Evolutionary conservation across 441 rosid species (phyloP), one percentile per base, ranked within the genome.

Genomic region (Adansonia gregorii): DNA sequence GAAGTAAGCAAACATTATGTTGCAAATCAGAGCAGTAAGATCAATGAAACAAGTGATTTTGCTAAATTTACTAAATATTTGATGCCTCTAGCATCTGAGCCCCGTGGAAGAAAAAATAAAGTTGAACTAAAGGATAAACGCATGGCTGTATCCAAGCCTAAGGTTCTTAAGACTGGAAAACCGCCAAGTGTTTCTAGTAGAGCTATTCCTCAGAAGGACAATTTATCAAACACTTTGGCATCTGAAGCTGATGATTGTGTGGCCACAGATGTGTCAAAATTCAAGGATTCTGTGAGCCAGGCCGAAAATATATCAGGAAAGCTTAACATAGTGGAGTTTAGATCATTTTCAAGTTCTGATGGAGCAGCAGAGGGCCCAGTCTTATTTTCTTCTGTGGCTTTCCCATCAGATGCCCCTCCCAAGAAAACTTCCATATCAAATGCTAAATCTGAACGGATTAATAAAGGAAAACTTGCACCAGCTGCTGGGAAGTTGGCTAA

Each of bases 1-100:
- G 99, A 97, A 31, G 99, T 97, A 59, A 94, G 99, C 89, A 93
- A 91, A 83, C 98, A 93, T 80, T 93, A 91, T 75, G 88, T 88
- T 77, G 90, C 87, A 46, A 92, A 84, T 83, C 82, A 84, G 54
- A 85, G 85, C 78, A 79, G 78, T 63, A 85, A 83, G 85, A 83
- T 76, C 52, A 80, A 81, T 31, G 89, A 88, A 79, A 69, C 87
- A 60, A 89, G 84, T 82, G 97, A 90, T 79, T 84, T 94, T 0
- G 83, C 83, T 49, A 96, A 93, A 85, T 86, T 88, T 85, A 49
- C 89, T 4, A 92, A 88, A 80, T 80, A 90, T 78, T 60, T 88
- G 79, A 89, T 87, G 86, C 91, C 98, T 85, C 98, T 84, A 81
- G 87, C 82, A 84, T 74, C 89, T 48, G 93, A 89, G 75, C 67